phyloP scores from a whole-genome alignment of 768 basidiomycete species.

The Lentinus tigrinus region DNA sequence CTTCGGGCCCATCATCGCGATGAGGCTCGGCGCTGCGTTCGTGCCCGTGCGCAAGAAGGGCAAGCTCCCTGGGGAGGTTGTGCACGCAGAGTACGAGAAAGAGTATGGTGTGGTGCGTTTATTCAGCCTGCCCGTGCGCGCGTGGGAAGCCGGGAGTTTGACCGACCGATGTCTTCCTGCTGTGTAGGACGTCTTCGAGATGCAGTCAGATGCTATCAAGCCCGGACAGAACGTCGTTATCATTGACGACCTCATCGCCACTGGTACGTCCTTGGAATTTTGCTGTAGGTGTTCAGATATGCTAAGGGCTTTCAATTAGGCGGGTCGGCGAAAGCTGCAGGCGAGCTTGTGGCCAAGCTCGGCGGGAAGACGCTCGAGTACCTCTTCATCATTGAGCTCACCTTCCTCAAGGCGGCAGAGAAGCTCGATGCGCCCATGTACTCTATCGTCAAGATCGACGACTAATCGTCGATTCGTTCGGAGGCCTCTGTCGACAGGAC shows the following conservation, averaged over 20 bases:
- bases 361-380: slow-evolving; percentile 90
- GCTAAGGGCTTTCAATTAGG: slow-evolving; percentile 43
- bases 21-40: slow-evolving; percentile 89
- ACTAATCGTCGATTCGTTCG: slow-evolving; percentile 43
- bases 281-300: neutral
- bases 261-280: slow-evolving; percentile 53
- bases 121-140: neutral
- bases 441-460: slow-evolving; percentile 79
- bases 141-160: neutral
- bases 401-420: slow-evolving; percentile 69
- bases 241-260: slow-evolving; percentile 95
- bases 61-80: slow-evolving; percentile 89
- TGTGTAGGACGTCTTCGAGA: slow-evolving; percentile 86
- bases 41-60: slow-evolving; percentile 93
- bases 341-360: slow-evolving; percentile 78
- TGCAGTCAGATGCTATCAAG: slow-evolving; percentile 84
- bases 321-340: slow-evolving; percentile 92
- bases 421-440: slow-evolving; percentile 87
- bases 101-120: slow-evolving; percentile 83
- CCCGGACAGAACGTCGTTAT: slow-evolving; percentile 83
- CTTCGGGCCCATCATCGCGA: slow-evolving; percentile 87
- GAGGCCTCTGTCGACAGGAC: no score
- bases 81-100: slow-evolving; percentile 77
- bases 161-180: neutral
- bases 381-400: slow-evolving; percentile 87